A percentile compares a stretch with the other conserved stretches of the same genome.
Conservation (phyloP, 768 basidiomycete species). For the Termitomyces sp. region DNA sequence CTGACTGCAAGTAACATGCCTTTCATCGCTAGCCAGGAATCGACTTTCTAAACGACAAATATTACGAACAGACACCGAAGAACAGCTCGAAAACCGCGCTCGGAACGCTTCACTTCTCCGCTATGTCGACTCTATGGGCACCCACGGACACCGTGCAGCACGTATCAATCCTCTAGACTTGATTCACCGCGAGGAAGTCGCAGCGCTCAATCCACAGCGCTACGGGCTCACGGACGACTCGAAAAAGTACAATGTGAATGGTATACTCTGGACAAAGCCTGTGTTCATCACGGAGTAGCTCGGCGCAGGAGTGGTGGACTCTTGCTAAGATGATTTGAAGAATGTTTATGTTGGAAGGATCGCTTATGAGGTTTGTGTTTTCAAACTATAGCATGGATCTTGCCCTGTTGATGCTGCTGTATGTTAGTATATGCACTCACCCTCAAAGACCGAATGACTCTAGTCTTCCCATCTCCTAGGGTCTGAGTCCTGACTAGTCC, state of each 20-base stretch:
- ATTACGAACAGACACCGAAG: constrained; percentile 49
- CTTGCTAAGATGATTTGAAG: constrained; percentile 74
- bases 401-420: not conserved
- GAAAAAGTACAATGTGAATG: constrained; percentile 67
- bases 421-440: constrained; percentile 76
- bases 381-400: not conserved
- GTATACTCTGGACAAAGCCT: constrained; percentile 75
- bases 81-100: constrained; percentile 66
- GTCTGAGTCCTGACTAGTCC: too few species aligned
- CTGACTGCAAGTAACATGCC: constrained; percentile 59
- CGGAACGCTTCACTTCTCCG: constrained; percentile 78
- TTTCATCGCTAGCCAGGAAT: not conserved
- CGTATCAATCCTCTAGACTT: constrained; percentile 86
- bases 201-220: constrained; percentile 70
- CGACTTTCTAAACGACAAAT: not conserved
- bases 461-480: too few species aligned
- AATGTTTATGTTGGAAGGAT: constrained; percentile 80
- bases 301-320: constrained; percentile 22
- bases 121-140: constrained; percentile 87
- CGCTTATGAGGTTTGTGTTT: constrained; percentile 69
- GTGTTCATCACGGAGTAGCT: not conserved
- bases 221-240: constrained; percentile 66
- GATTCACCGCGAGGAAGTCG: constrained; percentile 78
- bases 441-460: too few species aligned
- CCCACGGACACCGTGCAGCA: constrained; percentile 82